Evolutionary conservation across 108 stramenopile genomes (phyloP).

Genomic region (Pseudonitzschia multistriata): DNA sequence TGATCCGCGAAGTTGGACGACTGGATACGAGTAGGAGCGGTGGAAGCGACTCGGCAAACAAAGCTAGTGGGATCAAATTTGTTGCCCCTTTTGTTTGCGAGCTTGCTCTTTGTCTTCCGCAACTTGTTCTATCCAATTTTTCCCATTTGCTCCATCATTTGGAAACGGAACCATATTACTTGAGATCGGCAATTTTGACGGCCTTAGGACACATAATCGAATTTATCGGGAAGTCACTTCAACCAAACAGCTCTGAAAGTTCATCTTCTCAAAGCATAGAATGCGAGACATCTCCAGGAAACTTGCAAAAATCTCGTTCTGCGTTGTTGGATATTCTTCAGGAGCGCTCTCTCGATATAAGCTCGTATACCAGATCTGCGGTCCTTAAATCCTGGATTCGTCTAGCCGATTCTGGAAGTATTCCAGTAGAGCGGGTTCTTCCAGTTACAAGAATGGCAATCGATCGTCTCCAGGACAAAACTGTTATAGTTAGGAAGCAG

Average conservation of each 20-base stretch:
- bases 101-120: slow-evolving; percentile 56
- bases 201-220: slow-evolving; percentile 69
- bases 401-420: slow-evolving; percentile 57
- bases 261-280: slow-evolving; percentile 15
- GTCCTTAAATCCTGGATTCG: slow-evolving; percentile 81
- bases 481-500: slow-evolving; percentile 90
- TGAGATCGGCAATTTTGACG: slow-evolving; percentile 76
- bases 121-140: slow-evolving; percentile 62
- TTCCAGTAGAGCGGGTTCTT: slow-evolving; percentile 73
- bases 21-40: slow-evolving; percentile 47
- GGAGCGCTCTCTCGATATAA: slow-evolving; percentile 73
- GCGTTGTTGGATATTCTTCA: slow-evolving; percentile 82
- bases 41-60: slow-evolving; percentile 43
- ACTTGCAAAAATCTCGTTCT: slow-evolving; percentile 50
- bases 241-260: background rate
- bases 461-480: slow-evolving; percentile 91
- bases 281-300: slow-evolving; percentile 20
- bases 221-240: slow-evolving; percentile 31
- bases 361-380: slow-evolving; percentile 80
- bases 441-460: slow-evolving; percentile 80
- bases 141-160: slow-evolving; percentile 72
- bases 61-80: slow-evolving; percentile 76
- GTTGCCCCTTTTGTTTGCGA: slow-evolving; percentile 79
- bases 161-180: slow-evolving; percentile 67
- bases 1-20: slow-evolving; percentile 74